These are phyloP conservation scores for Pseudocercospora fuligena DNA, from an alignment of 2,329 filamentous ascomycete genomes.

Conservation along the genomic window DNA sequence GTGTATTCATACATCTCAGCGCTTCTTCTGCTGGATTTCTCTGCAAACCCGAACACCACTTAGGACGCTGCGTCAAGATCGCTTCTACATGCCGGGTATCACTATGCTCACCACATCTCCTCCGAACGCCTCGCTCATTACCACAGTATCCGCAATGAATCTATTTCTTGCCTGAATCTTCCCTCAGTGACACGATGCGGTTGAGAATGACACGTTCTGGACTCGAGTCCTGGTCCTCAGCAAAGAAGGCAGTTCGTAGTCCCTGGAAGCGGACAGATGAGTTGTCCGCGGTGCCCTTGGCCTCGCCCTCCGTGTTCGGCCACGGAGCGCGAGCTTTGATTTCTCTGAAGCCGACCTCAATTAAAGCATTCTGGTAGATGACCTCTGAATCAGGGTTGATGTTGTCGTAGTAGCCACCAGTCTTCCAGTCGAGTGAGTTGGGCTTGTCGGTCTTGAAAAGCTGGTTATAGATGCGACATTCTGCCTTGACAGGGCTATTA, in stretches of 20 bases:
- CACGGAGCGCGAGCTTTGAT: slow-evolving; percentile 75
- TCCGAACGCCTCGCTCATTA: slow-evolving; percentile 5
- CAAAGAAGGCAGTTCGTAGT: slow-evolving; percentile 85
- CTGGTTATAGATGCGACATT: slow-evolving; percentile 78
- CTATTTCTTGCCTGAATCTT: slow-evolving; percentile 72
- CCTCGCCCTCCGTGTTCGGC: slow-evolving; percentile 77
- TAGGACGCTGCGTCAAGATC: neutral
- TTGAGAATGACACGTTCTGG: slow-evolving; percentile 85
- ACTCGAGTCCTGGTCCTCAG: slow-evolving; percentile 65
- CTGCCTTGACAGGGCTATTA: slow-evolving; percentile 64
- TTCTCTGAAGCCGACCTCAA: slow-evolving; percentile 83
- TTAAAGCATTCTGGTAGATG: slow-evolving; percentile 75
- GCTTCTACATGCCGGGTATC: neutral
- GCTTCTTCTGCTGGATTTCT: neutral
- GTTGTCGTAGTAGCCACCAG: slow-evolving; percentile 81
- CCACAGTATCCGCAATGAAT: neutral
- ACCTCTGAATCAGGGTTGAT: slow-evolving; percentile 84
- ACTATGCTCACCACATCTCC: neutral
- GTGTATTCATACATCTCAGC: neutral
- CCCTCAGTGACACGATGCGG: slow-evolving; percentile 88
- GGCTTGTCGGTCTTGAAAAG: slow-evolving; percentile 90
- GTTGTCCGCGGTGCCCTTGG: slow-evolving; percentile 60
- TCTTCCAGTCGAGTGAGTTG: slow-evolving; percentile 66
- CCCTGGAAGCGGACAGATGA: slow-evolving; percentile 88
- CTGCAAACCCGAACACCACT: neutral